Evolutionary conservation across 768 basidiomycete genomes (phyloP).

Genomic region (Xanthoconium purpureum): DNA sequence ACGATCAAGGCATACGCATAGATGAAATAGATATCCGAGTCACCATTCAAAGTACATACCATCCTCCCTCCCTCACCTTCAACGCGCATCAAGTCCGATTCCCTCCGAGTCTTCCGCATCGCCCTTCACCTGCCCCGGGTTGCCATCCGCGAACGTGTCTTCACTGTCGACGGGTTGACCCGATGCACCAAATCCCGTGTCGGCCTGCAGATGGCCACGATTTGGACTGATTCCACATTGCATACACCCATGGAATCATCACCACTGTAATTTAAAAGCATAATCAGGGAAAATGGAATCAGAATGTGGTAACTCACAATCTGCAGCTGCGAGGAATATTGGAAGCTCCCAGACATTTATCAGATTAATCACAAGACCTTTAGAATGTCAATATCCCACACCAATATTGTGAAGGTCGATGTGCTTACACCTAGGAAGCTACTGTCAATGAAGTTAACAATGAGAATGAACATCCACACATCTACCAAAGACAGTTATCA

Average conservation of each 20-base stretch:
- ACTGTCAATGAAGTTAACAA: neutral
- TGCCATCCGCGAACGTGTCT: too few relatives aligned
- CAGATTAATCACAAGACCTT: neutral
- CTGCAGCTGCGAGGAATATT: neutral
- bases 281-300: neutral
- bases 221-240: neutral
- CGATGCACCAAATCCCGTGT: neutral
- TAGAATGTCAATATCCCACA: too few relatives aligned
- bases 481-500: neutral
- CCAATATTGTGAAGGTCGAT: neutral
- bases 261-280: neutral
- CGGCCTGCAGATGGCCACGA: too few relatives aligned
- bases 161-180: too few relatives aligned
- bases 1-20: too few relatives aligned
- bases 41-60: too few relatives aligned
- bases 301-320: neutral
- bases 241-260: constrained; percentile 2
- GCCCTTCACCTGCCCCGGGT: too few relatives aligned
- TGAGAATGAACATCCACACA: neutral
- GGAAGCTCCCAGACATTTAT: neutral
- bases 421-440: constrained; percentile 6
- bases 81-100: too few relatives aligned
- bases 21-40: too few relatives aligned
- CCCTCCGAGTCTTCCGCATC: too few relatives aligned
- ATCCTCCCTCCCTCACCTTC: too few relatives aligned